A percentile compares a stretch with the other conserved stretches of the same genome.
These are phyloP conservation scores for Podila epigama DNA, from an alignment of 192 early-diverging fungal genomes.

Conservation along the genomic window DNA sequence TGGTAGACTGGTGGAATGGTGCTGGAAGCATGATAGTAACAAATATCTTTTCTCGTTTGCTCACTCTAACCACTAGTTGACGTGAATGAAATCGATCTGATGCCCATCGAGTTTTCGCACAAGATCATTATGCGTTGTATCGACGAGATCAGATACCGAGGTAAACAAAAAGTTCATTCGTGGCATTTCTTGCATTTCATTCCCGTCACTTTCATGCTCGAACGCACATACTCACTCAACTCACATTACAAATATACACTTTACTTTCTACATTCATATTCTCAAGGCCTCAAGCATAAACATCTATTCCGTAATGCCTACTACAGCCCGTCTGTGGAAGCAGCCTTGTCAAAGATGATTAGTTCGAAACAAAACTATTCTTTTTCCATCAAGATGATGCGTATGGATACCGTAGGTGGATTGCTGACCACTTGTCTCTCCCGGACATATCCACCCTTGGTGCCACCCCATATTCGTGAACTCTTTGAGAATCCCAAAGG, in stretches of 20 bases:
- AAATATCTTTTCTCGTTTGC: background rate
- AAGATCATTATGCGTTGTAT: constrained; percentile 38
- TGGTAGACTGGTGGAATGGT: too few species aligned
- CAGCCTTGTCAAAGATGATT: background rate
- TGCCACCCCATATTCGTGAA: constrained; percentile 19
- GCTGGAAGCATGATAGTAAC: too few species aligned
- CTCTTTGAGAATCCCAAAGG: constrained; percentile 44
- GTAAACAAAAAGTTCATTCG: constrained; percentile 3
- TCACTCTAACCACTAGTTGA: constrained; percentile 19
- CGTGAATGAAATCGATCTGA: constrained; percentile 23
- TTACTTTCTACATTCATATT: background rate
- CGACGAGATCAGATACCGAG: constrained; percentile 39
- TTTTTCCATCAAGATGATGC: constrained; percentile 39
- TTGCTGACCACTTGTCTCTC: constrained; percentile 33
- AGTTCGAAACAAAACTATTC: constrained; percentile 11
- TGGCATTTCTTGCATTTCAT: background rate
- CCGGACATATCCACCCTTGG: constrained; percentile 31
- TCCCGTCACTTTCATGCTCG: background rate
- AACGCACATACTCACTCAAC: background rate
- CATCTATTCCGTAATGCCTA: constrained; percentile 42
- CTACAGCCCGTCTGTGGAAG: constrained; percentile 37
- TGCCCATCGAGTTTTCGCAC: constrained; percentile 43
- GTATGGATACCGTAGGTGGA: constrained; percentile 38
- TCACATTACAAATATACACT: background rate
- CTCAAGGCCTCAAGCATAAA: constrained; percentile 28